Base-by-base conservation (phyloP, 768 basidiomycete species). In the Hemileccinum rubropunctum region DNA sequence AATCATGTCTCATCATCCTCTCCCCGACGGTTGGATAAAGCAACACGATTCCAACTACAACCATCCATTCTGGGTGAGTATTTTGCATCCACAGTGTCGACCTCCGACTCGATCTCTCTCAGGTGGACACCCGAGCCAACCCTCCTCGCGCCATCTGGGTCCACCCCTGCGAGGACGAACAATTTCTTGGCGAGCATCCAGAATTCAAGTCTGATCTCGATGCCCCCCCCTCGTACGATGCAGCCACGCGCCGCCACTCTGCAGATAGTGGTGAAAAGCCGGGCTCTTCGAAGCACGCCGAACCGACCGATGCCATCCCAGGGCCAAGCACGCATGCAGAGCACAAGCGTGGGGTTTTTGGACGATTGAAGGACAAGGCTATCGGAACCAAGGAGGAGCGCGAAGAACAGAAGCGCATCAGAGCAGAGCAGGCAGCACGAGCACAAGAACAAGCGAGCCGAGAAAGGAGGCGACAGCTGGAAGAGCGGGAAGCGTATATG, bases 131-230 rank as follows among this genome's bases (percentile, higher is more conserved):
- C 0, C 72, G 67, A 50, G 78, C 80, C 1, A 71, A 64, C 8
- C 86, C 88, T 8, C 80, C 84, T 1, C 78, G 86, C 0, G 74
- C 80, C 0, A 87, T 81, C 58, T 90, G 86, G 88, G 73, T 74
- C 1, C 86, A 90, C 59, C 86, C 88, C 1, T 79, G 79, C 50
- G 83, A 88, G 48, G 85, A 88, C 61, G 78, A 82, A 40, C 73
- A 79, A 45, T 88, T 76, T 64, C 71, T 86, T n/a, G 57, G 51
- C 5, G 76, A 79, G 40, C 77, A 84, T 53, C 80, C 83, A 8
- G 76, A 80, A 4, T 53, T 70, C 8, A 64, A 62, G 47, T 69
- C 75, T 15, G 39, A 50, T 6, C 18, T 46, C 32, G 54, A 48
- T n/a, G 59, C 49, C 1, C 66, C 66, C 4, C 66, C 66, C 21